Percentiles rank a stretch among this genome's conserved stretches.
phyloP scores from a whole-genome alignment of 78 protist genomes.

The Dictyostelium brefeldianum region DNA sequence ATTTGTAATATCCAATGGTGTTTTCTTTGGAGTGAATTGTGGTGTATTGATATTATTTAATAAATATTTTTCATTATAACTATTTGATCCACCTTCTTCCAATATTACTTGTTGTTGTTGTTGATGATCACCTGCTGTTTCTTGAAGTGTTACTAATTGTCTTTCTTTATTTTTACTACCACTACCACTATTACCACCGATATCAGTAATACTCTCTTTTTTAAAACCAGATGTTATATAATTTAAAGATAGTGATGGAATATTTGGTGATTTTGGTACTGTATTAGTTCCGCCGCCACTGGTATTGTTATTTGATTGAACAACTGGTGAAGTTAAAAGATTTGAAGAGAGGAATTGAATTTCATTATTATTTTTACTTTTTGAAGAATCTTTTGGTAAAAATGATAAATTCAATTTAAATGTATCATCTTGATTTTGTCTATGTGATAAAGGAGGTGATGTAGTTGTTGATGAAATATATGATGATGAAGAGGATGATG shows the following conservation, averaged over 20 bases:
- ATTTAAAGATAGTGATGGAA: not conserved
- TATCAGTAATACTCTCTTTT: not conserved
- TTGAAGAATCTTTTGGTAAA: conserved; percentile 16
- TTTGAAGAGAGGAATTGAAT: conserved; percentile 16
- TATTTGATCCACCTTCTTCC: not conserved
- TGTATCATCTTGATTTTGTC: not conserved
- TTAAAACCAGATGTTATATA: not conserved
- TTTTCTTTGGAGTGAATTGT: conserved; percentile 19
- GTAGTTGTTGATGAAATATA: not conserved
- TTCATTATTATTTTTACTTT: not conserved
- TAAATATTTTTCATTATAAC: conserved; percentile 14
- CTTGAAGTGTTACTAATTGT: not conserved
- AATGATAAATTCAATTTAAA: conserved; percentile 15
- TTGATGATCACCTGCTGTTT: not conserved
- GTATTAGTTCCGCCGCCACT: no score
- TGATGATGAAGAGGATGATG: not conserved
- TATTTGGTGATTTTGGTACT: not conserved
- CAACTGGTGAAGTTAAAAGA: conserved; percentile 14
- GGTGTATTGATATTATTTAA: conserved; percentile 6
- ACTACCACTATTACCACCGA: no score
- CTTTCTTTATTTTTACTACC: no score
- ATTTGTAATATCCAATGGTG: not conserved
- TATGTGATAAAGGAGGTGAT: conserved; percentile 5
- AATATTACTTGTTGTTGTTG: not conserved
- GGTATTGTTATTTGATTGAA: not conserved